These are phyloP conservation scores for Salinomyces thailandicus DNA, from an alignment of 2,329 filamentous ascomycete genomes.

Conservation along the genomic window DNA sequence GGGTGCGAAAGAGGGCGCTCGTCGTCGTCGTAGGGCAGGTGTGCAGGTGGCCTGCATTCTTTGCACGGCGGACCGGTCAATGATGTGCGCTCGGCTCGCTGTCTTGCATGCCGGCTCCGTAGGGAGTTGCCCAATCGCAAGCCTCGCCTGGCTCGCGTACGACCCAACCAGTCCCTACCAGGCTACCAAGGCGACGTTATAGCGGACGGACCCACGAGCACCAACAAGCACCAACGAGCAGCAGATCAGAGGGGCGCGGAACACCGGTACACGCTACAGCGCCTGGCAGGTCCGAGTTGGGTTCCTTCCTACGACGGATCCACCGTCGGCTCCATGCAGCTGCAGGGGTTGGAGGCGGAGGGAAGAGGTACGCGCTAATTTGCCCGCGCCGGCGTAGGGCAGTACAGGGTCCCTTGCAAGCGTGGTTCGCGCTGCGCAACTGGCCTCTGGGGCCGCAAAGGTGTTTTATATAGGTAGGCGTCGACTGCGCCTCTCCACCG, in stretches of 20 bases:
- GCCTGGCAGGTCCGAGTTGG: too few species aligned
- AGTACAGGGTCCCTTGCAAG: conserved; percentile 6
- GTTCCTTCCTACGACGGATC: conserved; percentile 2
- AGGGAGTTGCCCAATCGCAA: too few species aligned
- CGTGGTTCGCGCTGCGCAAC: conserved; percentile 15
- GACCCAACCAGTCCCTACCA: too few species aligned
- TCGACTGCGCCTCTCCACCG: conserved; percentile 19
- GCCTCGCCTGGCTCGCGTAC: too few species aligned
- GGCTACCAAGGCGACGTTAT: too few species aligned
- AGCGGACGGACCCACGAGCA: too few species aligned
- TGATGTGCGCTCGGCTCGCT: conserved; percentile 3
- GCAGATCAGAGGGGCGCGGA: too few species aligned
- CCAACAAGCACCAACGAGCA: too few species aligned
- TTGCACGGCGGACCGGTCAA: not conserved
- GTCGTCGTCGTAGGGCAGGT: not conserved
- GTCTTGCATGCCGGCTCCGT: not conserved
- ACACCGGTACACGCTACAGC: too few species aligned
- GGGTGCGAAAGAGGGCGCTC: not conserved
- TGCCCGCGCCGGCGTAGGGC: conserved; percentile 4
- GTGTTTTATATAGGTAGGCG: conserved; percentile 23
- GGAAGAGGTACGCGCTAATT: conserved; percentile 4
- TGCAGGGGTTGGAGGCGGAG: conserved; percentile 5
- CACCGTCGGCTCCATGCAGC: conserved; percentile 5
- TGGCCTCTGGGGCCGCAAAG: conserved; percentile 14
- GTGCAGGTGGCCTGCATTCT: not conserved